A percentile compares a stretch with the other conserved stretches of the same genome.
Evolutionary conservation across 2,329 filamentous ascomycete species (phyloP).

Genomic region (Cyclaneusma minus): DNA sequence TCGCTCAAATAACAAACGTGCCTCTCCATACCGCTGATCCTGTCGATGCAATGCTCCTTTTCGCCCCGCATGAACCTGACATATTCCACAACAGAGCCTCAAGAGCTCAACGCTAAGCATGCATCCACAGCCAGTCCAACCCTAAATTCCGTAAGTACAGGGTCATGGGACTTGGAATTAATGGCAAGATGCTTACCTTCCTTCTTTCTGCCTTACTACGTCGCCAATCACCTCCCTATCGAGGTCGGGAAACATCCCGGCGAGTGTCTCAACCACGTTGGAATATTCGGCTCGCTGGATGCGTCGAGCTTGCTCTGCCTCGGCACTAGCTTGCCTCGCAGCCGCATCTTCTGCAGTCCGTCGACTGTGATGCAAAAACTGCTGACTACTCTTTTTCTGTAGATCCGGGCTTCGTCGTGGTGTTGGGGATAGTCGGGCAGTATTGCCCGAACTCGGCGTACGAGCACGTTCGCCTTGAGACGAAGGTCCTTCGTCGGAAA

Average conservation of each 20-base stretch:
- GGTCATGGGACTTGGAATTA: too few species aligned
- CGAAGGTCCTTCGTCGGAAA: slow-evolving; percentile 49
- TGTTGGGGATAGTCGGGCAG: slow-evolving; percentile 18
- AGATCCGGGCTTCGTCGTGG: slow-evolving; percentile 13
- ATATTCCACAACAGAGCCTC: slow-evolving; percentile 1
- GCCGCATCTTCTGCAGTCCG: slow-evolving; percentile 74
- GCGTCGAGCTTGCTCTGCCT: slow-evolving; percentile 72
- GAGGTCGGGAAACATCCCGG: slow-evolving; percentile 92
- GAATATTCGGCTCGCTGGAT: slow-evolving; percentile 74
- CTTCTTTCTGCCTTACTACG: slow-evolving; percentile 90
- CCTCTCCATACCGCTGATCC: not conserved
- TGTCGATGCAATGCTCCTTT: not conserved
- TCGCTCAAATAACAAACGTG: slow-evolving; percentile 2
- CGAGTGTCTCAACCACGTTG: slow-evolving; percentile 84
- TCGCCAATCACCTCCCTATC: slow-evolving; percentile 93
- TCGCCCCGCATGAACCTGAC: not conserved
- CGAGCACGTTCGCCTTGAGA: slow-evolving; percentile 19
- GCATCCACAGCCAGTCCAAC: slow-evolving; percentile 77
- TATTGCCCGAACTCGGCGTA: slow-evolving; percentile 29
- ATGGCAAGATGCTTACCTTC: slow-evolving; percentile 46
- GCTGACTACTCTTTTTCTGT: slow-evolving; percentile 4
- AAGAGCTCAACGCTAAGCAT: slow-evolving; percentile 49
- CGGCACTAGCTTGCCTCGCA: slow-evolving; percentile 77
- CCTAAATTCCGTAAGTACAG: slow-evolving; percentile 29
- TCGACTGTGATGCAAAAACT: slow-evolving; percentile 4